phyloP scores from a whole-genome alignment of 1,139 yeast species.

The Sugiyamaella neomexicana region DNA sequence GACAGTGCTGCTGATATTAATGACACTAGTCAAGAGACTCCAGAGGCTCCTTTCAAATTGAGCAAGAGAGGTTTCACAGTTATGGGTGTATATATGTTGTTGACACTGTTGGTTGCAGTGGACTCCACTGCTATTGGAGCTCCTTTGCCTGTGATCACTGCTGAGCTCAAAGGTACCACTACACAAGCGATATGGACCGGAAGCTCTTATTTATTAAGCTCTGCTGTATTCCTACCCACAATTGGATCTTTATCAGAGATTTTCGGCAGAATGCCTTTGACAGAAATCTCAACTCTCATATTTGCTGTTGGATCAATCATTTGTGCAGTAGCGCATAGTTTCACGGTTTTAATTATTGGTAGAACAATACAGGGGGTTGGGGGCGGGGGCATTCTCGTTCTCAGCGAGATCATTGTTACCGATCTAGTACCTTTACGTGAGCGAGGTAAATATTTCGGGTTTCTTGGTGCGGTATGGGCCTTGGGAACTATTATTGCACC shows the following conservation, averaged over 20 bases:
- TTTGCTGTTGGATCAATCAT: conserved; percentile 48
- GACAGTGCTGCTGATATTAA: too few relatives aligned
- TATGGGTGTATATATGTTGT: conserved; percentile 25
- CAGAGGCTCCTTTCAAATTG: conserved; percentile 19
- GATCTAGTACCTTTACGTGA: conserved; percentile 60
- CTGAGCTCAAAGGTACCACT: conserved; percentile 33
- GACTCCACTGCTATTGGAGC: conserved; percentile 36
- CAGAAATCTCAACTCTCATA: conserved; percentile 28
- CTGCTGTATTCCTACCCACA: conserved; percentile 36
- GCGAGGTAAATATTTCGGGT: conserved; percentile 45
- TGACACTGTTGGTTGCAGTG: conserved; percentile 30
- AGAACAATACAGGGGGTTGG: conserved; percentile 71
- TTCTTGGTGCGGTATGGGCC: conserved; percentile 54
- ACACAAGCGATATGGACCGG: conserved; percentile 38
- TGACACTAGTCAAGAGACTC: background rate
- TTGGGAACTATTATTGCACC: conserved; percentile 65
- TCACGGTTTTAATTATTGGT: conserved; percentile 64
- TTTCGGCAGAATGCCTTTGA: conserved; percentile 32
- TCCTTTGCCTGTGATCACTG: conserved; percentile 31
- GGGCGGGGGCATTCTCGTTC: conserved; percentile 65
- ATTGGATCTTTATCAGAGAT: conserved; percentile 35
- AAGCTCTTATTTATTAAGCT: conserved; percentile 33
- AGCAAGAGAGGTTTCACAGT: conserved; percentile 17
- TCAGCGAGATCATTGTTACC: conserved; percentile 57
- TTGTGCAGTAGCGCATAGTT: conserved; percentile 56